Conservation (phyloP, 805 yeast genomes). For the Kodamaea neixiangensis region DNA sequence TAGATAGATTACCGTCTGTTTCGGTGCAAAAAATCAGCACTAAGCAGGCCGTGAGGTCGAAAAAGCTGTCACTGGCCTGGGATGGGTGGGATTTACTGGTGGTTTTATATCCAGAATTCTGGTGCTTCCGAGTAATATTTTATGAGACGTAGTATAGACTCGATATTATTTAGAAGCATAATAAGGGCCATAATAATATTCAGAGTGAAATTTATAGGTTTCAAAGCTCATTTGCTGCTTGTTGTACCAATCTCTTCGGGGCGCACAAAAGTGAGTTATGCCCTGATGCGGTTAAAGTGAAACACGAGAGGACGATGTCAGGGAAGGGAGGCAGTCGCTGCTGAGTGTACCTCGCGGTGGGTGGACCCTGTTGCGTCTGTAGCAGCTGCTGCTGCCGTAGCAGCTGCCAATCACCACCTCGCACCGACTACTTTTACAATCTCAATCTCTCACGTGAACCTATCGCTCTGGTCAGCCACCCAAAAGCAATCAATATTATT, state of each 20-base stretch:
- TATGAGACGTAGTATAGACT: not conserved
- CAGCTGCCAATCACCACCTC: no score
- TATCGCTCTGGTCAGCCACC: not conserved
- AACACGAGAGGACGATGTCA: not conserved
- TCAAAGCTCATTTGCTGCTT: not conserved
- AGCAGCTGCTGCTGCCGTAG: no score
- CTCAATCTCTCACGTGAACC: not conserved
- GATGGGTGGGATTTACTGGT: not conserved
- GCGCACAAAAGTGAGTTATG: not conserved
- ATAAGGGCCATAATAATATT: not conserved
- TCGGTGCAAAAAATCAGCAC: not conserved
- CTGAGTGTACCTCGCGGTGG: no score
- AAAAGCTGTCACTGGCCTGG: not conserved
- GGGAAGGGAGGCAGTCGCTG: no score
- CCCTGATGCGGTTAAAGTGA: slow-evolving; percentile 4
- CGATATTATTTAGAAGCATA: slow-evolving; percentile 2
- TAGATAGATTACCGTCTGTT: no score
- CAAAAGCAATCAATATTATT: not conserved
- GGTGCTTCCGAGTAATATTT: not conserved
- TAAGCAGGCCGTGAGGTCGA: not conserved
- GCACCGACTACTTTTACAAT: no score
- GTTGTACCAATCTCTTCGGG: not conserved
- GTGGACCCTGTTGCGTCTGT: no score
- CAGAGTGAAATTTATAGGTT: not conserved
- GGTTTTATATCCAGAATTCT: slow-evolving; percentile 1